phyloP scores from a whole-genome alignment of 192 early-diverging fungal genomes.

The Backusella macrospora region DNA sequence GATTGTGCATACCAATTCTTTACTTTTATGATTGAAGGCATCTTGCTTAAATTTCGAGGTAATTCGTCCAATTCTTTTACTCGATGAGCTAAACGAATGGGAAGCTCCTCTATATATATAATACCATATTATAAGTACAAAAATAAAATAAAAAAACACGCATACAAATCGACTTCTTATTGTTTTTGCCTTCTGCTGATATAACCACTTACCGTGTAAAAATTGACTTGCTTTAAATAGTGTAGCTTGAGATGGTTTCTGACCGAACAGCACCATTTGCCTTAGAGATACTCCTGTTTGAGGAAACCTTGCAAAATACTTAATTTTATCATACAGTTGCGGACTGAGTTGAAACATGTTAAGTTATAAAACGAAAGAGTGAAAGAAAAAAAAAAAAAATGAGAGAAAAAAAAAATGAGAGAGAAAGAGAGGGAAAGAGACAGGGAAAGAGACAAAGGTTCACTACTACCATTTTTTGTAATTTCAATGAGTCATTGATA shows the following conservation, averaged over 20 bases:
- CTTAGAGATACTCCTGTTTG: conserved; percentile 92
- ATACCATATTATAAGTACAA: background rate
- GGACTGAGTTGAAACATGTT: conserved; percentile 55
- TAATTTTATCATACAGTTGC: conserved; percentile 70
- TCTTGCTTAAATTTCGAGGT: conserved; percentile 82
- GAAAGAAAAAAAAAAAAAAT: background rate
- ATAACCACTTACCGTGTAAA: conserved; percentile 52
- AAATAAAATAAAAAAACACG: background rate
- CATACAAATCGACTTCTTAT: background rate
- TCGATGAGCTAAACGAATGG: conserved; percentile 89
- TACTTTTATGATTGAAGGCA: conserved; percentile 89
- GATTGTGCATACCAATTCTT: conserved; percentile 96
- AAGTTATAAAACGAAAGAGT: background rate
- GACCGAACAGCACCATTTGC: conserved; percentile 95
- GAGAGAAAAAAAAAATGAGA: background rate
- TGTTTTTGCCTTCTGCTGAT: background rate
- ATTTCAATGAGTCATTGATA: too few relatives aligned
- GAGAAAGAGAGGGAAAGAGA: background rate
- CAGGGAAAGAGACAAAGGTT: background rate
- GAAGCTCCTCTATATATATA: conserved; percentile 72
- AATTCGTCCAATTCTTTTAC: conserved; percentile 94
- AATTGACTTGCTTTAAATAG: conserved; percentile 79
- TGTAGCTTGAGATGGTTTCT: conserved; percentile 73
- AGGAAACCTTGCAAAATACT: conserved; percentile 79
- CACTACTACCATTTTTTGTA: background rate